Conservation (phyloP, 2,329 filamentous ascomycete genomes). For the Colletotrichum destructivum region DNA sequence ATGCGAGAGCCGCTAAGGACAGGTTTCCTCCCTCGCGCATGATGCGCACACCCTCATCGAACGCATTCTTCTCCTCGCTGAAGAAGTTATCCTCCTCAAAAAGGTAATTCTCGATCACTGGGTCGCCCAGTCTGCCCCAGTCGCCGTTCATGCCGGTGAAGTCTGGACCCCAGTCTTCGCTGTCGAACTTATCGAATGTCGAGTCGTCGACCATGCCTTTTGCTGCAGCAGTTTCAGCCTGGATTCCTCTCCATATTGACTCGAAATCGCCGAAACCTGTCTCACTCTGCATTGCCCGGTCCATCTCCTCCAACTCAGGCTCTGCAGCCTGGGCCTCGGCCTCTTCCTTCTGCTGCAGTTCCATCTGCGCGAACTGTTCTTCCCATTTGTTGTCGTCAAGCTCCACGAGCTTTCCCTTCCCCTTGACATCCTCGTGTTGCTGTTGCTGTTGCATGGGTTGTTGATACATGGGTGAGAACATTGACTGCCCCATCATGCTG, state of each 20-base stretch:
- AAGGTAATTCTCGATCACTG: constrained; percentile 88
- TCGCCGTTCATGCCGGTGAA: constrained; percentile 77
- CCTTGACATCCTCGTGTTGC: constrained; percentile 72
- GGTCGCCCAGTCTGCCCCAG: constrained; percentile 76
- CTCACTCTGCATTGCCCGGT: constrained; percentile 77
- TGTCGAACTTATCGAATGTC: constrained; percentile 78
- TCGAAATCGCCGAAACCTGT: constrained; percentile 90
- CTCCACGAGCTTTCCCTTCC: constrained; percentile 94
- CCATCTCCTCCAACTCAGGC: constrained; percentile 89
- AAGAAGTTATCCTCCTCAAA: constrained; percentile 97
- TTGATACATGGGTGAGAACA: constrained; percentile 68
- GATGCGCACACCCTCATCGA: constrained; percentile 93
- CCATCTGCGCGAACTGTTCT: constrained; percentile 93
- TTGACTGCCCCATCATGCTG: constrained; percentile 70
- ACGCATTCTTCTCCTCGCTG: constrained; percentile 84
- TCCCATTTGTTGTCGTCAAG: constrained; percentile 96
- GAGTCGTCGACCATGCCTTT: constrained; percentile 79
- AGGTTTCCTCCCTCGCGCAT: constrained; percentile 95
- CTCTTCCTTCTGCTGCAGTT: constrained; percentile 73
- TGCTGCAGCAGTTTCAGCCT: constrained; percentile 80
- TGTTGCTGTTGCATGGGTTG: constrained; percentile 61
- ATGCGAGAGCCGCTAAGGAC: constrained; percentile 92
- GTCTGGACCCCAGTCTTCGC: constrained; percentile 80
- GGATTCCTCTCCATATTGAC: constrained; percentile 87
- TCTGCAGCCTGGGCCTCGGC: constrained; percentile 75